Evolutionary conservation across 2,329 filamentous ascomycete species (phyloP), one percentile per base, ranked within the genome.

Genomic region (Pseudogymnoascus sp.): DNA sequence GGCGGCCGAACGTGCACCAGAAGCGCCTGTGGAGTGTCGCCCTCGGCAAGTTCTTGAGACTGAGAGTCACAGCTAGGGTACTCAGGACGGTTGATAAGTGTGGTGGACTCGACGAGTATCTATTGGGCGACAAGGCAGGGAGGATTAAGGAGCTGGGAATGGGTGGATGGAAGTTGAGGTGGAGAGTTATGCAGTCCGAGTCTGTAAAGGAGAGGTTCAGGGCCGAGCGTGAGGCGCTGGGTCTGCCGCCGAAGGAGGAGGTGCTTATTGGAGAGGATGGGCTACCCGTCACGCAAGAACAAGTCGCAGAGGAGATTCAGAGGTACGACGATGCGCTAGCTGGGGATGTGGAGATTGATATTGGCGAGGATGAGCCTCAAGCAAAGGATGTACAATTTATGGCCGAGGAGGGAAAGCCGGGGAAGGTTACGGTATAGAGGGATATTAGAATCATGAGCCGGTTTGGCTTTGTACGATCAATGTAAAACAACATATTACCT

Each of bases 51-150:
- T 82, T 79, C 68, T 78, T 94, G 61, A 84, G 85, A 72, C 81
- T 89, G 39, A 81, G 86, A 64, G 78, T 93, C 62, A 90, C 86
- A 5, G 80, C 88, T 40, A 81, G 84, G 62, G 88, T 91, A 26
- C 79, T 88, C 68, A 80, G 84, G 71, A 87, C 85, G 36, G 89
- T 97, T 71, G 86, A 90, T 72, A 93, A 92, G 72, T 85, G 88
- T 64, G 93, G 93, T 63, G 92, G 94, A 6, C 80, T 99, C 66
- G 94, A 99, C 74, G 86, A 92, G 70, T 99, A 99, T 76, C 79
- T 99, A 50, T 79, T 96, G 41, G 92, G 91, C 67, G 83, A 85
- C 72, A 94, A 91, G 76, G 79, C 87, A 13, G 82, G 80, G 40
- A 83, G 94, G 65, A 81, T 97, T 71, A 89, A 87, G 77, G 90